These are phyloP conservation scores for Paecilomyces dactylethromorphus DNA, from an alignment of 2,329 filamentous ascomycete species.

Conservation along the genomic window DNA sequence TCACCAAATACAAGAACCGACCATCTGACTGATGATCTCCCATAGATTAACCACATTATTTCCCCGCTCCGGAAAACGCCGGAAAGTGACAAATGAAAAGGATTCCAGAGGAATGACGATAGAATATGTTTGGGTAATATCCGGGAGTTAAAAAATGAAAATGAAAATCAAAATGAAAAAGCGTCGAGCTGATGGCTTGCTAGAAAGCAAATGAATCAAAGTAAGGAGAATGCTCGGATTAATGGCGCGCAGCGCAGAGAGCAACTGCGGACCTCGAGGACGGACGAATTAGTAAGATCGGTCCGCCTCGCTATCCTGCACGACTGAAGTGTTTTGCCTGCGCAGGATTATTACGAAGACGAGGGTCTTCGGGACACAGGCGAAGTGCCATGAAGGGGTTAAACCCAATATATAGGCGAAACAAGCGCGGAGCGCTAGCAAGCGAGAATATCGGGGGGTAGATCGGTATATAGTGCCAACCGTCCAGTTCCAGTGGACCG, in stretches of 20 bases:
- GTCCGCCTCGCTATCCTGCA: neutral
- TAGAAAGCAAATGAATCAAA: neutral
- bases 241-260: neutral
- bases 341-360: neutral
- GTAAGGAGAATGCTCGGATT: neutral
- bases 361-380: neutral
- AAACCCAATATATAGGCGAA: neutral
- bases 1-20: neutral
- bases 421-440: neutral
- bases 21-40: neutral
- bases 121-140: neutral
- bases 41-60: neutral
- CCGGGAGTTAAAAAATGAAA: too few relatives aligned
- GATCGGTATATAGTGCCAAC: neutral
- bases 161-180: neutral
- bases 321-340: neutral
- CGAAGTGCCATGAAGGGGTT: neutral
- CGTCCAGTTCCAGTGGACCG: neutral
- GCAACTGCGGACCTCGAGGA: neutral
- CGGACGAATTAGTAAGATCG: neutral
- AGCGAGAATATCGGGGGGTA: neutral
- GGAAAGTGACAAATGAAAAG: neutral
- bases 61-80: neutral
- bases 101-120: neutral
- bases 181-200: neutral